phyloP scores from a whole-genome alignment of 2,329 filamentous ascomycete genomes.

The Pseudogymnoascus sp. region DNA sequence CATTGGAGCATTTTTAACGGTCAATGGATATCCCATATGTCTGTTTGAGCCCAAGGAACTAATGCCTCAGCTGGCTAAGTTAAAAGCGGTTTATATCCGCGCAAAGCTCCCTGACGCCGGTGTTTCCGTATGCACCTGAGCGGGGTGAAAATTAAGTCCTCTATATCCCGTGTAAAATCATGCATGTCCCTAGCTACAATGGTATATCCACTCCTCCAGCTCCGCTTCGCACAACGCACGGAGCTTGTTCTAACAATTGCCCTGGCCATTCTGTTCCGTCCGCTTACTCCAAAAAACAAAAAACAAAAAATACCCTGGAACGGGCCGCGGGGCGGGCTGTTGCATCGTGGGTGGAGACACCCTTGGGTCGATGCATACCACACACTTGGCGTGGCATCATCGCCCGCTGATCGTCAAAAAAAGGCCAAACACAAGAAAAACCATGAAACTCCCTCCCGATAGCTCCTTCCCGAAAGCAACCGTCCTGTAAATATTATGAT shows the following conservation, averaged over 20 bases:
- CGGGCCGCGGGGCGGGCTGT: slow-evolving; percentile 5
- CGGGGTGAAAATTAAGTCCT: background rate
- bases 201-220: background rate
- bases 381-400: slow-evolving; percentile 3
- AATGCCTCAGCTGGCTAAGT: slow-evolving; percentile 1
- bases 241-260: background rate
- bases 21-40: background rate
- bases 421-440: background rate
- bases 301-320: background rate
- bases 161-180: background rate
- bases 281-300: slow-evolving; percentile 4
- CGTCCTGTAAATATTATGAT: background rate
- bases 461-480: slow-evolving; percentile 2
- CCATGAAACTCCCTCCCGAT: background rate
- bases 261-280: background rate
- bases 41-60: background rate
- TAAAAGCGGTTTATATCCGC: background rate
- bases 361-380: background rate
- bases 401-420: background rate
- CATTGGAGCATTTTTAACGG: background rate
- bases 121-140: slow-evolving; percentile 7
- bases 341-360: background rate
- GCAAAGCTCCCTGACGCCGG: background rate
- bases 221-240: background rate
- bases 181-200: background rate